These are phyloP conservation scores for Phyllosticta citriasiana DNA, from an alignment of 2,329 filamentous ascomycete genomes.

Conservation along the genomic window DNA sequence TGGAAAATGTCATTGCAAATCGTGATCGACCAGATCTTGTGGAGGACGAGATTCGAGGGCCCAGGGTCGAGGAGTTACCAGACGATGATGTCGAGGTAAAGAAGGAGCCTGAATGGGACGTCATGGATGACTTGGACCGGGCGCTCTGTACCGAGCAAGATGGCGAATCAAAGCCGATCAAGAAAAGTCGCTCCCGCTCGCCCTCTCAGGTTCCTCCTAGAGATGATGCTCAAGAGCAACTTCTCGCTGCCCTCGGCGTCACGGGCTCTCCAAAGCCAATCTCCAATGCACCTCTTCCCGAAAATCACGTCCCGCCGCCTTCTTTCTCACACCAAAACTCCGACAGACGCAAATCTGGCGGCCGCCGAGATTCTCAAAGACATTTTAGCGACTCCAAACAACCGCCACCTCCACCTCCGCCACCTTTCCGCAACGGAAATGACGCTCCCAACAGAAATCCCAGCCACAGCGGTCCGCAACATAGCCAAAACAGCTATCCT, in stretches of 20 bases:
- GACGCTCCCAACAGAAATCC: background rate
- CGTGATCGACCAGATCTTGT: slow-evolving; percentile 29
- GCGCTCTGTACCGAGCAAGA: slow-evolving; percentile 20
- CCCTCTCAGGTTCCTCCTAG: slow-evolving; percentile 1
- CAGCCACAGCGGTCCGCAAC: background rate
- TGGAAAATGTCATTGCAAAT: slow-evolving; percentile 34
- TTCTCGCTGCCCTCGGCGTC: slow-evolving; percentile 27
- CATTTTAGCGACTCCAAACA: background rate
- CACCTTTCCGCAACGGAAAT: background rate
- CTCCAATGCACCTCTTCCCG: background rate
- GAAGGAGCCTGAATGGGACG: slow-evolving; percentile 24
- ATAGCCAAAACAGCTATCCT: background rate
- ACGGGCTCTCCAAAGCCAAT: slow-evolving; percentile 27
- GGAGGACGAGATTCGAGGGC: slow-evolving; percentile 15
- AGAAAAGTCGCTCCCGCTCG: slow-evolving; percentile 5
- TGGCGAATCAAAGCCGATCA: background rate
- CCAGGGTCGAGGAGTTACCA: slow-evolving; percentile 20
- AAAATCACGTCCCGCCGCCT: background rate
- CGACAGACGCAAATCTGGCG: background rate
- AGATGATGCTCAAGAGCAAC: slow-evolving; percentile 25
- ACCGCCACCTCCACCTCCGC: background rate
- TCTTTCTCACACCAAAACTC: background rate
- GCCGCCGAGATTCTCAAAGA: background rate
- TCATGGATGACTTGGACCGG: slow-evolving; percentile 31
- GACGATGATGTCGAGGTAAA: slow-evolving; percentile 13